Conservation (phyloP, 257 asterid species). For the Prunella vulgaris region DNA sequence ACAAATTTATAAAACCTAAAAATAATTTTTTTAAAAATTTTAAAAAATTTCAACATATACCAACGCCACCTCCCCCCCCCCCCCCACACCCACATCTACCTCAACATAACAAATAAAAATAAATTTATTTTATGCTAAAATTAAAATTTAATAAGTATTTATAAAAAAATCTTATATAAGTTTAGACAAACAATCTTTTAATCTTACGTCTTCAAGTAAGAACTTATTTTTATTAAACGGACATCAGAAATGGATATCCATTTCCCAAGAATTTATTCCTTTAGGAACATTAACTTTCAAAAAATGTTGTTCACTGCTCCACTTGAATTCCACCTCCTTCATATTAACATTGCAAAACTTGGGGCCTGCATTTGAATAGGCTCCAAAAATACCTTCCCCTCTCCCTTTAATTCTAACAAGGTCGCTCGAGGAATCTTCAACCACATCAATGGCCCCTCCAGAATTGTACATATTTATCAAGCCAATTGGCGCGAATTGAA, state of each 20-base stretch:
- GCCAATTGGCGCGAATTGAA: conserved; percentile 47
- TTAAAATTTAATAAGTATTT: too few species aligned
- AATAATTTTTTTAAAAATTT: too few species aligned
- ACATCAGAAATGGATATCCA: conserved; percentile 34
- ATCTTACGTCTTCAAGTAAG: too few species aligned
- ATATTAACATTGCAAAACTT: conserved; percentile 36
- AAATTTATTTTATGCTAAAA: too few species aligned
- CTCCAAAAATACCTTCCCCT: conserved; percentile 50
- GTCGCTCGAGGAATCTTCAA: conserved; percentile 23
- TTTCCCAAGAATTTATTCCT: conserved; percentile 45
- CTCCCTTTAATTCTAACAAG: conserved; percentile 38
- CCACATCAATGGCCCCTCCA: conserved; percentile 44
- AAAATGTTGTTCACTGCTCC: conserved; percentile 28
- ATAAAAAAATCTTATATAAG: too few species aligned
- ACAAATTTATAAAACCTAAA: too few species aligned
- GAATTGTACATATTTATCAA: conserved; percentile 56
- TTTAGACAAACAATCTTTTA: too few species aligned
- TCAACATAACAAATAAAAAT: too few species aligned
- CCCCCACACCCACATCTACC: too few species aligned
- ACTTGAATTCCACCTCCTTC: conserved; percentile 27
- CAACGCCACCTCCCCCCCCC: too few species aligned
- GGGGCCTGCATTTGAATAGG: conserved; percentile 39
- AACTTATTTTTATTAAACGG: too few species aligned
- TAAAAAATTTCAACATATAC: too few species aligned
- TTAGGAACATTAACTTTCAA: conserved; percentile 35